Conservation (phyloP, 2,329 filamentous ascomycete genomes). For the Corniculantispora saksenae region DNA sequence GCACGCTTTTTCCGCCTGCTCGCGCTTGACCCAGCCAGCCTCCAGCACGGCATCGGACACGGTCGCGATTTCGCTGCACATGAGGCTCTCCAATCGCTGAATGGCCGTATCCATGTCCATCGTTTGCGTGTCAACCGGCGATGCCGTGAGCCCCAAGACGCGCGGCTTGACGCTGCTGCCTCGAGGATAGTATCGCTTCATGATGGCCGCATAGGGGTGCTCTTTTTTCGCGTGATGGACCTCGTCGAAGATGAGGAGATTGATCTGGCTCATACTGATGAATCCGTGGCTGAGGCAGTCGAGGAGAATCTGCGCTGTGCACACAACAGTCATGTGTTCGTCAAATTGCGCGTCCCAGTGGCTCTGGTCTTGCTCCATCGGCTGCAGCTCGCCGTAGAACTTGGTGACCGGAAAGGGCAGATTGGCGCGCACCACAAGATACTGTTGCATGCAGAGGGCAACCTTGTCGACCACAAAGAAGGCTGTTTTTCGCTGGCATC, state of each 20-base stretch:
- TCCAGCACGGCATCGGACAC: conserved; percentile 44
- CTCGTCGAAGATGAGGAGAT: conserved; percentile 91
- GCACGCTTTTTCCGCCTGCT: conserved; percentile 52
- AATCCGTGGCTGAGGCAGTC: conserved; percentile 78
- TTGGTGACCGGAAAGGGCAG: conserved; percentile 73
- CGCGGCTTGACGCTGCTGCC: conserved; percentile 56
- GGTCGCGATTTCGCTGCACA: conserved; percentile 84
- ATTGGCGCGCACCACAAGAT: conserved; percentile 77
- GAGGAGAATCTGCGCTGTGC: conserved; percentile 84
- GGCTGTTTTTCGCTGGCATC: conserved; percentile 63
- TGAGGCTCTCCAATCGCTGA: conserved; percentile 69
- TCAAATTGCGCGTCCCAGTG: conserved; percentile 56
- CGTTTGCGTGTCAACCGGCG: conserved; percentile 81
- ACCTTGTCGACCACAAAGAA: conserved; percentile 94
- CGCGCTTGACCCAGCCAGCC: conserved; percentile 25
- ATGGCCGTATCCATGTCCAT: conserved; percentile 69
- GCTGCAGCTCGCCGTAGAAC: conserved; percentile 70
- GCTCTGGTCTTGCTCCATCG: conserved; percentile 39
- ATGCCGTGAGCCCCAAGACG: conserved; percentile 96
- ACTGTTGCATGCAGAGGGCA: conserved; percentile 86
- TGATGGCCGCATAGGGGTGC: conserved; percentile 85
- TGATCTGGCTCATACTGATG: conserved; percentile 79
- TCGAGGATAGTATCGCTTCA: conserved; percentile 78
- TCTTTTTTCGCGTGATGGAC: conserved; percentile 95
- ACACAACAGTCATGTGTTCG: conserved; percentile 82